phyloP scores from a whole-genome alignment of 164 flowering plant genomes.

The Santalum album region DNA sequence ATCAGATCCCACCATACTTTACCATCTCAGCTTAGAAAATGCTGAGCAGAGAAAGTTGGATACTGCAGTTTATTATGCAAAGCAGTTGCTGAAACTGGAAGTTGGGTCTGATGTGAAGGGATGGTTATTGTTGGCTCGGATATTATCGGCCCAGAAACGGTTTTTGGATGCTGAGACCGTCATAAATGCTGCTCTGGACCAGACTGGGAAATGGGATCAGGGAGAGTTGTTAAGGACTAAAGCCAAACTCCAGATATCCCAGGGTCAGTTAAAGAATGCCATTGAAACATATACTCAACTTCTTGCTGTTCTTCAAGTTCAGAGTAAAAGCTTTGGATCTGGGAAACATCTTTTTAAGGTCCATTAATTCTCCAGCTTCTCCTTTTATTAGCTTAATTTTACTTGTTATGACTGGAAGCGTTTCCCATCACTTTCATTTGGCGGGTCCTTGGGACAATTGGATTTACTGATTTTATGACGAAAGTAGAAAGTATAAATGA shows the following conservation, averaged over 20 bases:
- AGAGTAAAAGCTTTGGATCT: conserved; percentile 4
- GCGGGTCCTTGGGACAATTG: too few species aligned
- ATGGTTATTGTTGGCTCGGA: conserved; percentile 5
- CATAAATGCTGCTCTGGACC: conserved; percentile 8
- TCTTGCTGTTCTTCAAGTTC: conserved; percentile 1
- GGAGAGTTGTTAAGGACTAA: conserved; percentile 3
- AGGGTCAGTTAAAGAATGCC: conserved; percentile 3
- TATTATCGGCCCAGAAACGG: background rate
- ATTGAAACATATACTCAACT: conserved; percentile 3
- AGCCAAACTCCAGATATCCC: conserved; percentile 1
- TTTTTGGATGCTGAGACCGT: background rate
- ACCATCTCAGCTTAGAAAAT: conserved; percentile 4
- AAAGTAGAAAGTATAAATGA: too few species aligned
- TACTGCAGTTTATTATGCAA: conserved; percentile 1
- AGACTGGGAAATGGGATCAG: conserved; percentile 6
- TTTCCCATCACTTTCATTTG: too few species aligned
- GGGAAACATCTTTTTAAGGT: conserved; percentile 1
- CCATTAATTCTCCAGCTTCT: background rate
- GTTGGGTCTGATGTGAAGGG: background rate
- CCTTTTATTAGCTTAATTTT: background rate
- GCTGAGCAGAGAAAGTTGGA: conserved; percentile 7
- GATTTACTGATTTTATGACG: too few species aligned
- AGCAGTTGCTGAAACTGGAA: conserved; percentile 2
- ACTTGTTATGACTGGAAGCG: background rate
- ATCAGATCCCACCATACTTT: background rate